Conservation (phyloP, 2,329 filamentous ascomycete genomes). For the Colletotrichum higginsianum region DNA sequence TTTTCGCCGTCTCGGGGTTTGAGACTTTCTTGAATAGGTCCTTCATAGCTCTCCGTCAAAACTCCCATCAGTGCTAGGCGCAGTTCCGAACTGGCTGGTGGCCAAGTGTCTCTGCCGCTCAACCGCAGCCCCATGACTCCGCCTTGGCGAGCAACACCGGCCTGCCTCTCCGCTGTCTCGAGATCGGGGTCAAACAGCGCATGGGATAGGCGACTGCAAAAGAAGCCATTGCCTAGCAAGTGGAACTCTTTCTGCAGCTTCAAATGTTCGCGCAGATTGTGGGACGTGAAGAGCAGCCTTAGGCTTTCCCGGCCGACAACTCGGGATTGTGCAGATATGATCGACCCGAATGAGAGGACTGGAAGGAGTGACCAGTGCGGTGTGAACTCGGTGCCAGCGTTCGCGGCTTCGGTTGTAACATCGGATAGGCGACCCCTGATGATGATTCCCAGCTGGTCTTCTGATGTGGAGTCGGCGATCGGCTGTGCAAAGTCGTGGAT, state of each 20-base stretch:
- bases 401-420: constrained; percentile 30
- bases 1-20: constrained; percentile 47
- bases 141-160: constrained; percentile 78
- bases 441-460: constrained; percentile 44
- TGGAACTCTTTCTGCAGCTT: constrained; percentile 84
- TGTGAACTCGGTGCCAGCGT: constrained; percentile 52
- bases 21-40: constrained; percentile 4
- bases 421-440: constrained; percentile 52
- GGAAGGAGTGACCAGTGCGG: constrained; percentile 74
- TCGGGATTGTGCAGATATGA: constrained; percentile 81
- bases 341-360: constrained; percentile 81
- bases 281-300: constrained; percentile 79
- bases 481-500: constrained; percentile 62
- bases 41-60: constrained; percentile 79
- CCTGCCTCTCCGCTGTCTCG: constrained; percentile 81
- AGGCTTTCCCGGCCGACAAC: constrained; percentile 85
- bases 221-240: constrained; percentile 87
- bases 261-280: constrained; percentile 81
- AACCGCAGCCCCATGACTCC: constrained; percentile 86
- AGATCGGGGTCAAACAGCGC: constrained; percentile 89
- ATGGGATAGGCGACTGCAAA: constrained; percentile 83
- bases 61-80: constrained; percentile 90
- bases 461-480: constrained; percentile 43
- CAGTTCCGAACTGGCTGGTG: constrained; percentile 94
- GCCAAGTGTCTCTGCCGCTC: constrained; percentile 87